Evolutionary conservation across 352 stramenopile genomes (phyloP), one percentile per base, ranked within the genome.

Genomic region (Pythium plurisporium): DNA sequence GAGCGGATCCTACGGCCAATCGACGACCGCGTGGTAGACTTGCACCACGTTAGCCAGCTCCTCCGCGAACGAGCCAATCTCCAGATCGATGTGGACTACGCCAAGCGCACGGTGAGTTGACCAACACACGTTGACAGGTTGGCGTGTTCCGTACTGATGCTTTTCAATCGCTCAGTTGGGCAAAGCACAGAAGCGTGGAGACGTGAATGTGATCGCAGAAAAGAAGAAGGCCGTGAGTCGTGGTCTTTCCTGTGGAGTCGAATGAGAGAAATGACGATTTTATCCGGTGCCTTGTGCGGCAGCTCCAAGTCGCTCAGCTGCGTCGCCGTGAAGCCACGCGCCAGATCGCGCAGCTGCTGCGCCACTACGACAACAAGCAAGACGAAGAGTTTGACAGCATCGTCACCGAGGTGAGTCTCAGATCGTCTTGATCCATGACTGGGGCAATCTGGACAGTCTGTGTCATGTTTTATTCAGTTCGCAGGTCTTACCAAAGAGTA

Each of bases 11-110:
- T 89, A 2, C 36, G 34, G 7, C 56, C 70, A 17, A 72, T 91
- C 20, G 65, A 86, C 58, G 61, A 49, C 33, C 73, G 62, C 5
- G 63, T 88, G 33, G 45, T 48, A 19, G 69, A 71, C 7, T 45
- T 85, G 3, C 57, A 79, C 29, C 49, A 56, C 10, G 67, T 86
- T 10, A 55, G 73, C 40, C 51, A 36, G 6, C 53, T 81, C 26
- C 74, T 91, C 20, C 46, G 64, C n/a, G 62, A 80, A 9, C 73
- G 75, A 11, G 48, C 47, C 4, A 74, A 78, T n/a, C 58, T 88
- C 15, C 73, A 87, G 41, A 51, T 89, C 17, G 81, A 88, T 19
- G 64, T 88, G 17, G 79, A 91, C 56, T 91, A 91, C 57, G 79
- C 76, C 2, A 81, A 86, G 36, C 74, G 81, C 23, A 84, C 67